phyloP scores from a whole-genome alignment of 345 rosid species.

The Jatropha curcas region DNA sequence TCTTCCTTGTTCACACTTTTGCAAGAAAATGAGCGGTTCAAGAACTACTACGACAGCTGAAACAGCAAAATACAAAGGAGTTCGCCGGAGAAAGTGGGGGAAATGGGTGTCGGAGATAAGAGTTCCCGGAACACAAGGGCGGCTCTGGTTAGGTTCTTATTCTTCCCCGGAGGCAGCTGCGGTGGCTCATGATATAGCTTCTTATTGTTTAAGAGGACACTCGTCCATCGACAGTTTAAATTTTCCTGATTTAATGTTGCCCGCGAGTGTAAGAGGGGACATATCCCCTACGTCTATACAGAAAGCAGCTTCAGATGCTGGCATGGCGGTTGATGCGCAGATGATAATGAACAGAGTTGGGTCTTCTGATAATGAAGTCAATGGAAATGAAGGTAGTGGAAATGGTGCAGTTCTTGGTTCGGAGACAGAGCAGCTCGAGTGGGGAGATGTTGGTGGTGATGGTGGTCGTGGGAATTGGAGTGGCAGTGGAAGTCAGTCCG shows the following conservation, averaged over 20 bases:
- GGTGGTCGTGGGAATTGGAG: neutral
- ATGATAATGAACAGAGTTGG: conserved; percentile 18
- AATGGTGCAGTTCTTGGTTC: neutral
- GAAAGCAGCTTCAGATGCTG: conserved; percentile 80
- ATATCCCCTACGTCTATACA: conserved; percentile 69
- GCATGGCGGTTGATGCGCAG: conserved; percentile 73
- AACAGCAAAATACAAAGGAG: conserved; percentile 68
- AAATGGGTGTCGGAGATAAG: conserved; percentile 94
- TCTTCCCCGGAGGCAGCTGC: conserved; percentile 72
- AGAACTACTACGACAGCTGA: neutral
- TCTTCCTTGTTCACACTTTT: neutral
- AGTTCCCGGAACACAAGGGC: conserved; percentile 66
- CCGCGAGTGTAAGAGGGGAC: conserved; percentile 30
- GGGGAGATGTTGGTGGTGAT: conserved; percentile 11
- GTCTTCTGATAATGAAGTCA: neutral
- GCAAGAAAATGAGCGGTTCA: neutral
- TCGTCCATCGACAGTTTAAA: conserved; percentile 39
- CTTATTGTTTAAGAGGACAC: conserved; percentile 56
- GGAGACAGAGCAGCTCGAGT: conserved; percentile 3
- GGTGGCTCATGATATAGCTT: conserved; percentile 81
- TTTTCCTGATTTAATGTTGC: conserved; percentile 54
- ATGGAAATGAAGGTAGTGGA: too few species aligned
- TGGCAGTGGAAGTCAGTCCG: too few species aligned
- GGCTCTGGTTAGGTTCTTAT: conserved; percentile 87
- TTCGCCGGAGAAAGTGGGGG: conserved; percentile 88